Evolutionary conservation across 1,284 basidiomycete species (phyloP).

Genomic region (Boletus mariae): DNA sequence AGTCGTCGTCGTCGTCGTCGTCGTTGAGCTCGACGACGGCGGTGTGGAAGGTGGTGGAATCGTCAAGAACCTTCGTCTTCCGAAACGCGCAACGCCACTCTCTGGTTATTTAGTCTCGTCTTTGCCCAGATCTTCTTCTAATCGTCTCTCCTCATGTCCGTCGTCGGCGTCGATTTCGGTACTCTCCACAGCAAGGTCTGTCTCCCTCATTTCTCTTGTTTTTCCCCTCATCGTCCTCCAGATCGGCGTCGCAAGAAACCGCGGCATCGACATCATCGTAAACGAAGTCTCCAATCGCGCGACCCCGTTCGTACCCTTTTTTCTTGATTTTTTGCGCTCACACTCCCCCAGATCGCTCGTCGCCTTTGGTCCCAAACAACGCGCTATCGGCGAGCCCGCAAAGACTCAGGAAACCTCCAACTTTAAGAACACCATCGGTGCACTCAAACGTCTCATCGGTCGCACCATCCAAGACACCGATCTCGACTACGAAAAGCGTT

Average conservation of each 20-base stretch:
- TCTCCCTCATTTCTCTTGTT: slow-evolving; percentile 7
- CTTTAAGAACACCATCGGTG: slow-evolving; percentile 93
- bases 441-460: slow-evolving; percentile 84
- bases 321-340: neutral
- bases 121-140: neutral
- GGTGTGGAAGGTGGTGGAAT: slow-evolving; percentile 28
- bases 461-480: slow-evolving; percentile 75
- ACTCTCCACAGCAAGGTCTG: slow-evolving; percentile 79
- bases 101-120: slow-evolving; percentile 11
- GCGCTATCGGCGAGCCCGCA: slow-evolving; percentile 86
- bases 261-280: slow-evolving; percentile 92
- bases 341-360: slow-evolving; percentile 70
- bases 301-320: slow-evolving; percentile 69
- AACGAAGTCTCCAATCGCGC: slow-evolving; percentile 95
- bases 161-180: slow-evolving; percentile 92
- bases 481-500: slow-evolving; percentile 84
- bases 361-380: slow-evolving; percentile 86
- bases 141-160: slow-evolving; percentile 53
- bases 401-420: slow-evolving; percentile 98
- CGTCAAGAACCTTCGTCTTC: slow-evolving; percentile 22
- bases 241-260: slow-evolving; percentile 91
- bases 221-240: slow-evolving; percentile 32
- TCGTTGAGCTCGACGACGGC: neutral
- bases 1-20: neutral
- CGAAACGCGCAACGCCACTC: slow-evolving; percentile 14